Conservation (phyloP, 768 basidiomycete genomes). For the Naganishia friedmannii region DNA sequence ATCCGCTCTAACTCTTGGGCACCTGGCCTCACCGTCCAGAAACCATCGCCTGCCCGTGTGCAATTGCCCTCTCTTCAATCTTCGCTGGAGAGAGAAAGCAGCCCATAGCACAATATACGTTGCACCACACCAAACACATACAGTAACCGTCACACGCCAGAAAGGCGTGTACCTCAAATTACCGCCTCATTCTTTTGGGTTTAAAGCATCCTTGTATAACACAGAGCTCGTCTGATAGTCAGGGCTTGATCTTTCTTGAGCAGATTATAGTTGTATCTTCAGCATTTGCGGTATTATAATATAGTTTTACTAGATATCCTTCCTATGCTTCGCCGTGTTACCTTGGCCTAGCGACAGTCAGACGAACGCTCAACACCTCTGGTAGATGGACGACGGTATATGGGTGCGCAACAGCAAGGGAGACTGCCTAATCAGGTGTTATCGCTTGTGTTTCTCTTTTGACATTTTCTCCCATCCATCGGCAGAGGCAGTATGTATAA, state of each 20-base stretch:
- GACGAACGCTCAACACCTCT: no score
- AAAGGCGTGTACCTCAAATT: background rate
- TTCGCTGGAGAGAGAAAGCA: background rate
- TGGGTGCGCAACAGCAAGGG: no score
- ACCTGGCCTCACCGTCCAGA: background rate
- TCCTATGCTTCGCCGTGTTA: no score
- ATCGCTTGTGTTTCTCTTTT: no score
- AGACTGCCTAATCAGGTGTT: no score
- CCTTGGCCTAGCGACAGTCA: no score
- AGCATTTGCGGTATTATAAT: background rate
- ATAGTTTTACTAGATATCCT: background rate
- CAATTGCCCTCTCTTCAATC: background rate
- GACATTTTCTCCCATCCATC: no score
- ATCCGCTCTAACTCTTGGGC: background rate
- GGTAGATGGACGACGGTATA: no score
- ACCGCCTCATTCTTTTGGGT: background rate
- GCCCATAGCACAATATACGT: background rate
- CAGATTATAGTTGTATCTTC: background rate
- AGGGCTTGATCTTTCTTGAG: background rate
- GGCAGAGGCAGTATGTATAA: no score
- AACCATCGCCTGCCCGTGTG: background rate
- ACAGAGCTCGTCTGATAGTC: background rate
- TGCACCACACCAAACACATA: no score
- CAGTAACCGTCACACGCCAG: no score
- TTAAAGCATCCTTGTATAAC: background rate